Evolutionary conservation across 805 yeast genomes (phyloP), one percentile per base, ranked within the genome.

Genomic region (Kuraishia capsulata): DNA sequence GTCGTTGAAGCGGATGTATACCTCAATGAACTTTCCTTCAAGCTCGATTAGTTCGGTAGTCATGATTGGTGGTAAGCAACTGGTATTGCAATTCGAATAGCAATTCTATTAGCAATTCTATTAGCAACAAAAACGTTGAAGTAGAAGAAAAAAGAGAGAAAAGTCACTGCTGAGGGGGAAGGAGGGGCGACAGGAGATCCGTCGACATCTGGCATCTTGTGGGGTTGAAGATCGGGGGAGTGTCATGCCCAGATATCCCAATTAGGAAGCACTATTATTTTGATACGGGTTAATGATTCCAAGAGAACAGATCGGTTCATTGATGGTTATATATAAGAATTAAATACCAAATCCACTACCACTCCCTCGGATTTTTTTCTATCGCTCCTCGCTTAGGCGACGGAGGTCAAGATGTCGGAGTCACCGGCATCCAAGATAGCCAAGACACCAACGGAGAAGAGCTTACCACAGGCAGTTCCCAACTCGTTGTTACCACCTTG

Each of bases 401-500:
- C 65, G 64, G 86, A 66, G 60, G 88, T 60, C 68, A 92, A 81
- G 76, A 92, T 89, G 74, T 92, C 99, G 62, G 98, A 92, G 78
- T 92, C 99, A 89, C 99, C 99, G 61, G 96, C 96, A 62, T 92
- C 98, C 63, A 90, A 76, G 61, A 92, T 70, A 62, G 97, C 76
- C 62, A 92, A 76, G 64, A 89, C 90, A 78, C 97, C 97, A 60
- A 92, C 97, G 78, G 97, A 87, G 96, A 92, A 92, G 65, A 92
- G 87, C 75, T 86, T 90, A 89, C 99, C 99, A 76, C 96, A 90
- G 59, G 96, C 96, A 61, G 99, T 92, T 79, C 97, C 97, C 66
- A 90, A 86, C 78, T 90, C 97, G 76, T 90, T 90, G 96, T 90
- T 90, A 72, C 96, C 95, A 79, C 97, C 97, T 74, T 82, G 92